Evolutionary conservation across 345 rosid species (phyloP).

Genomic region (Populus euphratica): DNA sequence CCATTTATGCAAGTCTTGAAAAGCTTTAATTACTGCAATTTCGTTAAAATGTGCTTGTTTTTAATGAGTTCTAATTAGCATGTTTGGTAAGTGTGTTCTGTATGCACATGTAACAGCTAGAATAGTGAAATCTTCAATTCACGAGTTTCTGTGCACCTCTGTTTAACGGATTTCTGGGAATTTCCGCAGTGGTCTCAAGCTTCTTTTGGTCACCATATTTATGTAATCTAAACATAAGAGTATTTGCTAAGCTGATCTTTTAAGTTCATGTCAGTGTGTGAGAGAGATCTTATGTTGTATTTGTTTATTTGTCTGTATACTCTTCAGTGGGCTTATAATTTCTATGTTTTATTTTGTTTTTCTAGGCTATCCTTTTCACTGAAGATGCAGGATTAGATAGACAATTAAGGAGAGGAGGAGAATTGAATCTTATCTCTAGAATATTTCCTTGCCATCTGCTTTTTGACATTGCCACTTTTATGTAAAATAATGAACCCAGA

Average conservation of each 20-base stretch:
- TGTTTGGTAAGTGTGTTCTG: not conserved
- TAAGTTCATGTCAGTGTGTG: not conserved
- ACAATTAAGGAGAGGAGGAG: not conserved
- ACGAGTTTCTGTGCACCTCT: not conserved
- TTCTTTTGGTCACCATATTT: not conserved
- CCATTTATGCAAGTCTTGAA: not conserved
- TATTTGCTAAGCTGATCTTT: not conserved
- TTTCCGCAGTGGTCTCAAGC: not conserved
- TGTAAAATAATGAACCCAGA: not conserved
- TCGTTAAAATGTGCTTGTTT: not conserved
- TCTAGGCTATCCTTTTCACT: not conserved
- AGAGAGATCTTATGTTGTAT: not conserved
- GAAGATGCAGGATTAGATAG: not conserved
- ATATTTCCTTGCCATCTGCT: not conserved
- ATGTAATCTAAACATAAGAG: not conserved
- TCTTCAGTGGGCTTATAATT: not conserved
- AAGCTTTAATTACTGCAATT: not conserved
- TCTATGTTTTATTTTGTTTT: not conserved
- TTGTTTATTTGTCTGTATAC: not conserved
- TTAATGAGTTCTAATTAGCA: not conserved
- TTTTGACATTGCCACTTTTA: not conserved
- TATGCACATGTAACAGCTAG: not conserved
- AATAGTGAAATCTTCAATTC: not conserved
- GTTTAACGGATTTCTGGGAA: not conserved
- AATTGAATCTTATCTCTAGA: not conserved